Base-by-base conservation (phyloP, 257 asterid species). In the Lantana camara region DNA sequence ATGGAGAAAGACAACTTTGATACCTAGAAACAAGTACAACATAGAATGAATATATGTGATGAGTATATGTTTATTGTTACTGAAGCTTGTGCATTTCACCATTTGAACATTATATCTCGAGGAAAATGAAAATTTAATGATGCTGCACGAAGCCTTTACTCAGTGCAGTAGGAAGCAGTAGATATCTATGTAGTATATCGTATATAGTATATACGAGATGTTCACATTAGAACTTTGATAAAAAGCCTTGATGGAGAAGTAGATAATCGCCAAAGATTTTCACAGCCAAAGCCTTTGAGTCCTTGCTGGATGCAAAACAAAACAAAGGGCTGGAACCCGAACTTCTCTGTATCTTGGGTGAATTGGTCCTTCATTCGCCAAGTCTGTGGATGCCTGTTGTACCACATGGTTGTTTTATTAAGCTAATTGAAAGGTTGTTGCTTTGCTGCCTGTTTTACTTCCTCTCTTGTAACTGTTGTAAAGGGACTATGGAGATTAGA, bases 221-320 rank as follows among this genome's bases (percentile, higher is more conserved):
- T 4, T 12, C 13, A 9, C 11, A 24, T 24, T 22, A 22, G 24
- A 42, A 13, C 1, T 1, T 24, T 24, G 10, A 11, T 23, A 12
- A 9, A 52, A 14, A 23, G n/a, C 38, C 38, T 14, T 15, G 5
- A 21, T n/a, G 13, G 49, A 11, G 10, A 40, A 34, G 9, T 24
- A 3, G 11, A 66, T 24, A 24, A 11, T 52, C 3, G 13, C 42
- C 27, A 32, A 12, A 32, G 10, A 27, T 12, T 10, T 21, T 30
- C 5, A 35, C 30, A 20, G 13, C 35, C 11, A 23, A 24, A 23
- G 22, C 30, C n/a, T 49, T 24, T 11, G 19, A 19, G 47, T 58
- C 47, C 60, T 41, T 49, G 47, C 56, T 13, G n/a, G 57, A 57
- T 63, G 34, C 38, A 24, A 16, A 68, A 57, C 46, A n/a, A 68